Evolutionary conservation across 257 asterid genomes (phyloP).

Genomic region (Nicotiana tomentosiformis): DNA sequence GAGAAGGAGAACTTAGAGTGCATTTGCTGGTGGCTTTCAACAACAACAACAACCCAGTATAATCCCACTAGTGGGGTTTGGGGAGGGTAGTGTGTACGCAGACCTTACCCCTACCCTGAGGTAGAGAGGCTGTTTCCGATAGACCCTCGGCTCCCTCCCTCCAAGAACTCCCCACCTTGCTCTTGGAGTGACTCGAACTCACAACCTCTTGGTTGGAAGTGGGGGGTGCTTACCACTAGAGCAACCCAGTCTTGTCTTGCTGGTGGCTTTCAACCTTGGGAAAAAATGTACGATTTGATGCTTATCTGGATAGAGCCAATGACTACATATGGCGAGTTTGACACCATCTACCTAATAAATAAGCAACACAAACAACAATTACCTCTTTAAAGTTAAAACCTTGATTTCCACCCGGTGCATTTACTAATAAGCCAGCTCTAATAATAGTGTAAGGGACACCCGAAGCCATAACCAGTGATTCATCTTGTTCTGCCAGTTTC

Average conservation of each 20-base stretch:
- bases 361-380: background rate
- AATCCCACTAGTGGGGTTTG: no score
- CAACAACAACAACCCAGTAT: background rate
- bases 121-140: no score
- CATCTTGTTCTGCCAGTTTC: conserved; percentile 74
- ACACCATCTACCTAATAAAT: background rate
- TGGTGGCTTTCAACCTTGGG: background rate
- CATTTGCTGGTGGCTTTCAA: background rate
- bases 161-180: no score
- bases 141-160: no score
- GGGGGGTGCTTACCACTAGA: no score
- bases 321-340: background rate
- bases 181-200: no score
- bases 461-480: conserved; percentile 46
- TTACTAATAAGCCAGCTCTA: conserved; percentile 59
- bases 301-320: background rate
- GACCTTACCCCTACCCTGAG: no score
- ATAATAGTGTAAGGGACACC: conserved; percentile 74
- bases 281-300: background rate
- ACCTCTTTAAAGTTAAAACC: conserved; percentile 82
- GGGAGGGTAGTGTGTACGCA: no score
- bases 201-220: no score
- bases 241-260: background rate
- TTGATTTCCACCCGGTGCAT: conserved; percentile 64
- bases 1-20: background rate